Evolutionary conservation across 2,329 filamentous ascomycete genomes (phyloP), one percentile per base, ranked within the genome.

Genomic region (Calycina herbarum): DNA sequence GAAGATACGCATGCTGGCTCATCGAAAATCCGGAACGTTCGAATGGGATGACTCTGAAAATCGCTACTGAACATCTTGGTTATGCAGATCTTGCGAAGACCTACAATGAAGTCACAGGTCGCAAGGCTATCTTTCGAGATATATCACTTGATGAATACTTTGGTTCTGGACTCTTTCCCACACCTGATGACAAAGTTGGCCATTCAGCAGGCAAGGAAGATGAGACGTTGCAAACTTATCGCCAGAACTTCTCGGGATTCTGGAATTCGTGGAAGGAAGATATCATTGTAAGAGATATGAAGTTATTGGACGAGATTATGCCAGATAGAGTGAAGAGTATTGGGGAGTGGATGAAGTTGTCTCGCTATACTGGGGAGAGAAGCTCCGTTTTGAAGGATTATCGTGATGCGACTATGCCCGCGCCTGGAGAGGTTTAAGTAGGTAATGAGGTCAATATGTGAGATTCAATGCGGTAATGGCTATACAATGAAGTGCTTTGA

Each of bases 371-470:
- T 33, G 69, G 69, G n/a, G 51, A 67, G 61, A 29, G 42, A n/a
- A 63, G 62, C 31, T 63, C 20, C 7, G 35, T 68, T 7, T 56
- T 70, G 24, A 66, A 62, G 60, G 87, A 90, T 73, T 24, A 31
- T 29, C 27, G 54, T 15, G 54, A 57, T 57, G 54, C 27, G 5
- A 35, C 54, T 29, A 31, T 29, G 54, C 13, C 15, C 4, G 15
- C 24, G 17, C 54, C 54, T 29, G 29, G 45, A 10, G 20, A 48
- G n/a, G 10, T n/a, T 11, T 51, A 51, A n/a, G 6, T 13, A 11
- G 45, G 6, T 24, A 24, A 27, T 24, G 24, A 6, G 5, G n/a
- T 20, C 5, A 48, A 7, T 20, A 10, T 5, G 45, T 5, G 7
- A 29, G 27, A 24, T 11, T 8, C 2, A 20, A 6, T 31, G 29